phyloP scores from a whole-genome alignment of 2,329 filamentous ascomycete species.

The Aspergillus unguis region DNA sequence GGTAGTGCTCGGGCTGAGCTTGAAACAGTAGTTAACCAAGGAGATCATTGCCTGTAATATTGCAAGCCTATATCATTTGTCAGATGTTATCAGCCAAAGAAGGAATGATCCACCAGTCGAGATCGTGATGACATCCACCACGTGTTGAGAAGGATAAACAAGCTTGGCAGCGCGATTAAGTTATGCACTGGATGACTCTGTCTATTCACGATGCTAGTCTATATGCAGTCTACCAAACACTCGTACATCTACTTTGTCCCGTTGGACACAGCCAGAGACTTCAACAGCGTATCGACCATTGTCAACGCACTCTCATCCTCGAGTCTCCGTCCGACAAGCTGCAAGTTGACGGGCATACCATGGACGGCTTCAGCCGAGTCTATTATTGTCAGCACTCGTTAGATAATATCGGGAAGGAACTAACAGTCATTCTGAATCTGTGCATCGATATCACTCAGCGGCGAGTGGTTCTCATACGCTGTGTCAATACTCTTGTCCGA shows the following conservation, averaged over 20 bases:
- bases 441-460: conserved; percentile 12
- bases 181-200: too few species aligned
- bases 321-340: conserved; percentile 28
- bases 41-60: too few species aligned
- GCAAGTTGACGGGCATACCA: conserved; percentile 28
- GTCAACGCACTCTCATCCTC: conserved; percentile 37
- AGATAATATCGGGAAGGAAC: neutral
- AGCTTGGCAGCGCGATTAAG: too few species aligned
- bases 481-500: conserved; percentile 13
- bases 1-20: too few species aligned
- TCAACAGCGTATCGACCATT: conserved; percentile 35
- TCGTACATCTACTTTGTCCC: neutral
- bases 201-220: neutral
- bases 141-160: too few species aligned
- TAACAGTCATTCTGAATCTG: conserved; percentile 12
- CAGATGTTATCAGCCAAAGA: too few species aligned
- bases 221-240: neutral
- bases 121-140: too few species aligned
- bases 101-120: too few species aligned
- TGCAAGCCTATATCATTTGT: too few species aligned
- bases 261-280: conserved; percentile 21
- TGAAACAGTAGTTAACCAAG: too few species aligned
- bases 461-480: neutral
- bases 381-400: neutral
- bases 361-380: conserved; percentile 13